A percentile compares a stretch with the other conserved stretches of the same genome.
Evolutionary conservation across 257 asterid species (phyloP).

Genomic region (Jaltomata sinuosa): DNA sequence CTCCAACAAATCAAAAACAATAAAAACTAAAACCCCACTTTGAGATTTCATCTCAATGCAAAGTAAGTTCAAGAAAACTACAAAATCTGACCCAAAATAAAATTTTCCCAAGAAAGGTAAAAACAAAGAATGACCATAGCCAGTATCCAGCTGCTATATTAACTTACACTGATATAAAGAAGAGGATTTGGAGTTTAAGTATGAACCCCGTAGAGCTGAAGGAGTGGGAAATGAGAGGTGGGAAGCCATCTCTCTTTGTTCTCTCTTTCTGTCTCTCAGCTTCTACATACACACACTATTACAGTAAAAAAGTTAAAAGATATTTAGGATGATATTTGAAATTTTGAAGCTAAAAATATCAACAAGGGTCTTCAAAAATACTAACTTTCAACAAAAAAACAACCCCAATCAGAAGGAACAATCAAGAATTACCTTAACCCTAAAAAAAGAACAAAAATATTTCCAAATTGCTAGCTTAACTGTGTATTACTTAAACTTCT

Average conservation of each 20-base stretch:
- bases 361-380: neutral
- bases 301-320: neutral
- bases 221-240: conserved; percentile 45
- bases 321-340: neutral
- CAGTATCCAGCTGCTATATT: neutral
- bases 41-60: neutral
- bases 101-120: neutral
- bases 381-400: neutral
- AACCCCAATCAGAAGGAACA: neutral
- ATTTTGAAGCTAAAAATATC: neutral
- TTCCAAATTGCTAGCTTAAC: neutral
- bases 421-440: neutral
- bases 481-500: neutral
- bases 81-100: neutral
- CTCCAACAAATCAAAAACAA: neutral
- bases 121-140: neutral
- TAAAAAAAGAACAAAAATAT: neutral
- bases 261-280: neutral
- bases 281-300: neutral
- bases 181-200: neutral
- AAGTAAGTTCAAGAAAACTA: neutral
- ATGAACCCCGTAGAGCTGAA: conserved; percentile 41
- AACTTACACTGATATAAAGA: neutral
- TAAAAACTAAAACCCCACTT: neutral
- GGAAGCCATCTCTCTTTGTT: conserved; percentile 44